A percentile compares a stretch with the other conserved stretches of the same genome.
Evolutionary conservation across 2,329 filamentous ascomycete species (phyloP).

Genomic region (Penicillium sp.): DNA sequence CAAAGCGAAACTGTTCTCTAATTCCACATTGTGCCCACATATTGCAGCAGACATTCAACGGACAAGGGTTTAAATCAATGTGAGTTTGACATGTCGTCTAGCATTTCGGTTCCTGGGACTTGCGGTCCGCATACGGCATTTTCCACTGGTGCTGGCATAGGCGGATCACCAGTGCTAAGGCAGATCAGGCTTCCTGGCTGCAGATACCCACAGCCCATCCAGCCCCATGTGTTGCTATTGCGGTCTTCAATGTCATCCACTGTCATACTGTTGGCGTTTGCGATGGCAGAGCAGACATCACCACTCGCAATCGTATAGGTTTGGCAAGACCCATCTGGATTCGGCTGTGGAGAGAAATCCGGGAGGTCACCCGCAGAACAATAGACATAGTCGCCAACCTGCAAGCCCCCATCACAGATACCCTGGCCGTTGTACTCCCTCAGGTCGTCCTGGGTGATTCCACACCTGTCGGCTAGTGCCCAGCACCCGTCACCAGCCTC

Average conservation of each 20-base stretch:
- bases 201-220: conserved; percentile 45
- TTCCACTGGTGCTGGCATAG: conserved; percentile 44
- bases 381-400: conserved; percentile 41
- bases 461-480: conserved; percentile 44
- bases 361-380: conserved; percentile 43
- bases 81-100: conserved; percentile 33
- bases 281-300: conserved; percentile 47
- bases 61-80: conserved; percentile 52
- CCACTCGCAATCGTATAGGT: conserved; percentile 37
- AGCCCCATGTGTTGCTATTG: conserved; percentile 54
- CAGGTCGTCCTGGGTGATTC: conserved; percentile 45
- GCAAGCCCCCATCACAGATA: conserved; percentile 38
- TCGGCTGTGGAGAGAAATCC: conserved; percentile 40
- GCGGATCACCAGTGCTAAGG: conserved; percentile 46
- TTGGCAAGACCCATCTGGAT: conserved; percentile 44
- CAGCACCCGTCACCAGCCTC: conserved; percentile 44
- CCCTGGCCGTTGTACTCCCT: conserved; percentile 43
- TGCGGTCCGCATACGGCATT: conserved; percentile 54
- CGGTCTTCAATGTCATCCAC: conserved; percentile 44
- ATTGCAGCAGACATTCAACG: conserved; percentile 50
- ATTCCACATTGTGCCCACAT: conserved; percentile 52
- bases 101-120: conserved; percentile 40
- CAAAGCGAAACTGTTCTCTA: conserved; percentile 50
- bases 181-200: conserved; percentile 41
- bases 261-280: conserved; percentile 40